Percentiles rank a stretch among this genome's conserved stretches.
Evolutionary conservation across 2,329 filamentous ascomycete genomes (phyloP).

Genomic region (Trichoderma sp.): DNA sequence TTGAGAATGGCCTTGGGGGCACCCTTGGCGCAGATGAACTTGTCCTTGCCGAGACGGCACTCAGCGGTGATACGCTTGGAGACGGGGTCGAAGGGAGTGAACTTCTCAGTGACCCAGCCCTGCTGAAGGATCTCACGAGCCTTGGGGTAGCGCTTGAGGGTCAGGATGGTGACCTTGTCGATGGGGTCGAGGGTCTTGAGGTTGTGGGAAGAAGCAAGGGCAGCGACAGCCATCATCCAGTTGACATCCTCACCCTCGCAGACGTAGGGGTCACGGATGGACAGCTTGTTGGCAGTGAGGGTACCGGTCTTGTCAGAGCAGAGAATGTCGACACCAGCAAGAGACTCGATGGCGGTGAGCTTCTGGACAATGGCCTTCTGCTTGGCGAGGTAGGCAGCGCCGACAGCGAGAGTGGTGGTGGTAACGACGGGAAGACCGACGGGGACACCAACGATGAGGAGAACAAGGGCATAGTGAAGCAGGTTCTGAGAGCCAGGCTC

Average conservation of each 20-base stretch:
- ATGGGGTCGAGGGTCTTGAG: constrained; percentile 96
- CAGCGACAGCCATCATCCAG: constrained; percentile 90
- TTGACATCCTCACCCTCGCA: constrained; percentile 80
- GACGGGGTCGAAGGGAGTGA: constrained; percentile 87
- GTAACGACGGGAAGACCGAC: constrained; percentile 93
- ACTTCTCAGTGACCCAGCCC: constrained; percentile 76
- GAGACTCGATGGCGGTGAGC: constrained; percentile 86
- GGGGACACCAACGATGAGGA: constrained; percentile 89
- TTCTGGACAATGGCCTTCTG: constrained; percentile 94
- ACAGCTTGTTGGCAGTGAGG: constrained; percentile 91
- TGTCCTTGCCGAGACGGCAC: constrained; percentile 82
- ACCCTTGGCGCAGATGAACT: constrained; percentile 87
- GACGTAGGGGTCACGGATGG: constrained; percentile 80
- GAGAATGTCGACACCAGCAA: constrained; percentile 90
- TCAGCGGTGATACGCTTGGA: constrained; percentile 85
- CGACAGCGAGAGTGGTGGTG: constrained; percentile 93
- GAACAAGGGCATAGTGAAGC: constrained; percentile 80
- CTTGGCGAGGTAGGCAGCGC: constrained; percentile 86
- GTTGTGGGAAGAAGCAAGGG: constrained; percentile 86
- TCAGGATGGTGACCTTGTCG: constrained; percentile 91
- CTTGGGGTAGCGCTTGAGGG: constrained; percentile 76
- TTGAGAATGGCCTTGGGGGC: constrained; percentile 85
- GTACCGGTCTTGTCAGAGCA: constrained; percentile 96
- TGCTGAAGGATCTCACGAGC: constrained; percentile 79
- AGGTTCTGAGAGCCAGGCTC: constrained; percentile 48